A percentile compares a stretch with the other conserved stretches of the same genome.
Conservation (phyloP, 2,329 filamentous ascomycete species). For the Stenocarpella maydis region DNA sequence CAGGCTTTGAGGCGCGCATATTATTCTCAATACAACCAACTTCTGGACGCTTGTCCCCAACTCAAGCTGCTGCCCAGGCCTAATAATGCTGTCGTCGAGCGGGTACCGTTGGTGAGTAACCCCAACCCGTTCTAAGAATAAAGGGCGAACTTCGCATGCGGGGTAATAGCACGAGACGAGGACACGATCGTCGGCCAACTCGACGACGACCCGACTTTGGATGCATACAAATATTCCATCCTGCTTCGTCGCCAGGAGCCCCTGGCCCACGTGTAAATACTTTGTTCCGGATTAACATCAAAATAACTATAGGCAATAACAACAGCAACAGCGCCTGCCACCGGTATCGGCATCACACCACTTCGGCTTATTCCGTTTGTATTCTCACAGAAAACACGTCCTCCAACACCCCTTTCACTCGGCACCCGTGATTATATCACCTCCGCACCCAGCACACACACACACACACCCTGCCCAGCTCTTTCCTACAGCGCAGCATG, state of each 20-base stretch:
- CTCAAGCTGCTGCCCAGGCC: background rate
- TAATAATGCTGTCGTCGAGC: background rate
- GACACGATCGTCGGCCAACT: constrained; percentile 12
- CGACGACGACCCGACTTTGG: background rate
- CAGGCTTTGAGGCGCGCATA: background rate
- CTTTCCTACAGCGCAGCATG: background rate
- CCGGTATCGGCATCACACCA: constrained; percentile 27
- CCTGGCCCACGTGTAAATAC: background rate
- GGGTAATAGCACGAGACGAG: constrained; percentile 5
- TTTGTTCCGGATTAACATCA: background rate
- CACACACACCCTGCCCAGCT: background rate
- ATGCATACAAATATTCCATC: background rate
- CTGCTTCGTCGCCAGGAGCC: background rate
- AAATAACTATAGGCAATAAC: background rate
- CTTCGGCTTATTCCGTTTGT: background rate
- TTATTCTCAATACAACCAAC: constrained; percentile 5
- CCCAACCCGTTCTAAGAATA: background rate
- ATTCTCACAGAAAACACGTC: background rate
- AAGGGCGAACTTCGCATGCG: background rate
- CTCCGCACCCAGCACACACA: background rate
- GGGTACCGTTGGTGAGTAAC: background rate
- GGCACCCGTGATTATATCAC: background rate
- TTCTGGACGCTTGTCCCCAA: constrained; percentile 4
- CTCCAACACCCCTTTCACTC: background rate
- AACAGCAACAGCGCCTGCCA: background rate